A percentile compares a stretch with the other conserved stretches of the same genome.
These are phyloP conservation scores for Miscanthus lutarioriparius DNA, from an alignment of 176 grass and related monocot genomes.

Conservation along the genomic window DNA sequence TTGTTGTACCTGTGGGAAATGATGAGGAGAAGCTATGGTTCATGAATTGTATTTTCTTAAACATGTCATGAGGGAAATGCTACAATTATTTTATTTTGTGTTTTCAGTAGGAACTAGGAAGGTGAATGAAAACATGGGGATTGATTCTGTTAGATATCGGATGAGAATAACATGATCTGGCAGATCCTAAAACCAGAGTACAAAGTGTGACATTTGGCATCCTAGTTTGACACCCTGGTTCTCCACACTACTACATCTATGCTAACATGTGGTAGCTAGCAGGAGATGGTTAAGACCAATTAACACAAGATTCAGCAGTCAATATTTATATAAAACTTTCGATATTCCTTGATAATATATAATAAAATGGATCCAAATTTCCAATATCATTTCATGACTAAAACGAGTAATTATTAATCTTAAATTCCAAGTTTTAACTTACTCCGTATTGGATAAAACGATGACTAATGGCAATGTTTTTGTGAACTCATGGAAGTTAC, in stretches of 20 bases:
- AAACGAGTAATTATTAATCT: not conserved
- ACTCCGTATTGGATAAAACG: not conserved
- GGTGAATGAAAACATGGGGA: too few species aligned
- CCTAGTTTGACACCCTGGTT: not conserved
- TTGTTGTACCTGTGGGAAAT: conserved; percentile 18
- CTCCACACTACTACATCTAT: not conserved
- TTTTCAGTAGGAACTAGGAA: not conserved
- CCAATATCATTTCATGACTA: not conserved
- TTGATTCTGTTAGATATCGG: conserved; percentile 1
- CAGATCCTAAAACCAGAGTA: conserved; percentile 25
- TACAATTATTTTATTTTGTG: not conserved
- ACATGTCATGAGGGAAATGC: not conserved
- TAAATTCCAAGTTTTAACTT: not conserved
- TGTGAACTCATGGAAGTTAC: not conserved
- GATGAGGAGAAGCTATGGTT: not conserved
- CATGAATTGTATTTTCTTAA: not conserved
- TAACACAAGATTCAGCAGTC: not conserved
- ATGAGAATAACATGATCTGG: conserved; percentile 14
- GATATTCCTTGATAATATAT: not conserved
- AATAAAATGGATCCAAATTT: not conserved
- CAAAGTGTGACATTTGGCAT: not conserved
- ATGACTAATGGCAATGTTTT: not conserved
- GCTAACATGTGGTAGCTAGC: not conserved
- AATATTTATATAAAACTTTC: not conserved
- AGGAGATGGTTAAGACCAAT: not conserved